A percentile compares a stretch with the other conserved stretches of the same genome.
phyloP scores from a whole-genome alignment of 176 grass and related monocot genomes.

The Avena sativa region DNA sequence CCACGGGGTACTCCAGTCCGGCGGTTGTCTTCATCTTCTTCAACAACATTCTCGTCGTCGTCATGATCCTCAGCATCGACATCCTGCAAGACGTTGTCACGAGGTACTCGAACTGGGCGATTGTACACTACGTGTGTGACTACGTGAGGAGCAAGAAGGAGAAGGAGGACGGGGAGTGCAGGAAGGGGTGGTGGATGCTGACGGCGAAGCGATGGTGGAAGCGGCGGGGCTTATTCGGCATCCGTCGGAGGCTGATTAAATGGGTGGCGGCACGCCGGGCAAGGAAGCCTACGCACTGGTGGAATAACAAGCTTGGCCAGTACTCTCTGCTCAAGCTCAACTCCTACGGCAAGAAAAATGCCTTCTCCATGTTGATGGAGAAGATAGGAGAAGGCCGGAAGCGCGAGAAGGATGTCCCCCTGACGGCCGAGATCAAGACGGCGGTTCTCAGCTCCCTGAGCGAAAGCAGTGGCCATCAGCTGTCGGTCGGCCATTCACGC shows the following conservation, averaged over 20 bases:
- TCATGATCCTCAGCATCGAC: neutral
- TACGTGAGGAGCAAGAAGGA: neutral
- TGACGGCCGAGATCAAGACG: neutral
- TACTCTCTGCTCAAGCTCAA: slow-evolving; percentile 7
- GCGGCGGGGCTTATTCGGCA: neutral
- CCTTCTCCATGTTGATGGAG: slow-evolving; percentile 1
- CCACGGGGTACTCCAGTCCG: neutral
- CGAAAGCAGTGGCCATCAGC: neutral
- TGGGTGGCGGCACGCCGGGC: neutral
- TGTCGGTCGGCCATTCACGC: neutral
- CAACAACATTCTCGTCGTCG: neutral
- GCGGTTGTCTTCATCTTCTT: neutral
- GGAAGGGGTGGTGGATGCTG: neutral
- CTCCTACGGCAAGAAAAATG: neutral
- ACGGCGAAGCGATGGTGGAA: neutral
- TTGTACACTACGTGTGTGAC: slow-evolving; percentile 5
- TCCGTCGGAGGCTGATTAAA: neutral
- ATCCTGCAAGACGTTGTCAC: neutral
- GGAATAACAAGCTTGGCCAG: slow-evolving; percentile 21
- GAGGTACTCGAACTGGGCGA: neutral
- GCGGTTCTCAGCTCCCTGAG: neutral
- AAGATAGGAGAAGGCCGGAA: neutral
- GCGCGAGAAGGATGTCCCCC: neutral
- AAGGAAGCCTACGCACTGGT: neutral
- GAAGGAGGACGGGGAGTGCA: neutral